Evolutionary conservation across 306 rosid species (phyloP).

Genomic region (Rosa multiflora): DNA sequence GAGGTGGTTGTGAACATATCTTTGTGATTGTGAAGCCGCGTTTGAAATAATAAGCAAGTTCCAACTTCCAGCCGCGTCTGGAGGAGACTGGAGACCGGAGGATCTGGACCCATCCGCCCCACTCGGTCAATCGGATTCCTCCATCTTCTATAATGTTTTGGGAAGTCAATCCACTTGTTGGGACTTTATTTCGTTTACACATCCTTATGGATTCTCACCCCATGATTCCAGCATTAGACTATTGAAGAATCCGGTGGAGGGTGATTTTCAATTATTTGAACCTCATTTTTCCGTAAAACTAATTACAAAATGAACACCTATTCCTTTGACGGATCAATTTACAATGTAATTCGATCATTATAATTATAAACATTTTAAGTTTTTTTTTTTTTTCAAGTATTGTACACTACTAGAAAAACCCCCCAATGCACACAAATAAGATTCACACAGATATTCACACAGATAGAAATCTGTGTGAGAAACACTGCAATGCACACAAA

Average conservation of each 20-base stretch:
- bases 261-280: too few species aligned
- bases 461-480: too few species aligned
- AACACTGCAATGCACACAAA: too few species aligned
- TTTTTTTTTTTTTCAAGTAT: too few species aligned
- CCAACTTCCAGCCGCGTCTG: neutral
- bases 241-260: neutral
- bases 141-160: neutral
- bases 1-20: neutral
- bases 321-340: too few species aligned
- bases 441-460: too few species aligned
- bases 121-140: neutral
- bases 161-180: neutral
- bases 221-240: neutral
- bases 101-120: neutral
- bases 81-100: neutral
- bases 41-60: neutral
- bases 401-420: too few species aligned
- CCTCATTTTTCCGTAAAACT: neutral
- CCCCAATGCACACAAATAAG: too few species aligned
- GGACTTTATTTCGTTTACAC: neutral
- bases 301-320: neutral
- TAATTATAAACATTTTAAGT: too few species aligned
- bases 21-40: neutral
- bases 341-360: too few species aligned
- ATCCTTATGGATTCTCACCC: neutral